Base-by-base conservation (phyloP, 257 asterid species). In the Mitragyna speciosa region DNA sequence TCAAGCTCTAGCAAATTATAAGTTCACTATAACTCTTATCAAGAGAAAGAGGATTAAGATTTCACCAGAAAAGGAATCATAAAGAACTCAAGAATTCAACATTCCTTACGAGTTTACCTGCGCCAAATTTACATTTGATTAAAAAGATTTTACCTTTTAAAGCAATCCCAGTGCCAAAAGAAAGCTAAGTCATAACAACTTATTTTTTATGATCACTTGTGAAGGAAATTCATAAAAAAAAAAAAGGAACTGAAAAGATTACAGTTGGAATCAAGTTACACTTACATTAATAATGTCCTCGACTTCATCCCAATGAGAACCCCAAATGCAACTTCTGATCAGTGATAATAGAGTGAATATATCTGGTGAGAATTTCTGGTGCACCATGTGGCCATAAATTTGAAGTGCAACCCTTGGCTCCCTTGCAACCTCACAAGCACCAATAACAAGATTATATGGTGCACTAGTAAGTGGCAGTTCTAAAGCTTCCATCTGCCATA, bases 341-440 rank as follows among this genome's bases (percentile, higher is more conserved):
- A 95, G 83, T 16, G 98, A 87, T 80, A 90, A 79, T 61, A 85
- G 82, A 74, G 98, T 95, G 87, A 95, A 95, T 43, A 87, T 58
- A 70, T 95, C 97, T 0, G 99, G 96, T 59, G 84, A 76, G 73
- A 22, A 85, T 24, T 89, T 88, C 70, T 76, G 84, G 83, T 80
- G 76, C 80, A 91, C 84, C 99, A 95, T 93, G 80, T 81, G 99
- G 14, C 83, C 83, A 36, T 91, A 93, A 70, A 95, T 91, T 80
- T 88, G 93, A 87, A 93, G 75, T 5, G 98, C 99, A 52, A 90
- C 88, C 78, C 87, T 85, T 3, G 98, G 99, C 84, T 85, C 86
- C 78, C 90, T 89, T 16, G 94, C 97, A 78, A 78, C 89, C 89
- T 93, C 98, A 83, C 99, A 95, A 72, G 99, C 97, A 68, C 96